Percentiles rank a stretch among this genome's conserved stretches.
These are phyloP conservation scores for Corymbia maculata DNA, from an alignment of 345 rosid species.

Conservation along the genomic window DNA sequence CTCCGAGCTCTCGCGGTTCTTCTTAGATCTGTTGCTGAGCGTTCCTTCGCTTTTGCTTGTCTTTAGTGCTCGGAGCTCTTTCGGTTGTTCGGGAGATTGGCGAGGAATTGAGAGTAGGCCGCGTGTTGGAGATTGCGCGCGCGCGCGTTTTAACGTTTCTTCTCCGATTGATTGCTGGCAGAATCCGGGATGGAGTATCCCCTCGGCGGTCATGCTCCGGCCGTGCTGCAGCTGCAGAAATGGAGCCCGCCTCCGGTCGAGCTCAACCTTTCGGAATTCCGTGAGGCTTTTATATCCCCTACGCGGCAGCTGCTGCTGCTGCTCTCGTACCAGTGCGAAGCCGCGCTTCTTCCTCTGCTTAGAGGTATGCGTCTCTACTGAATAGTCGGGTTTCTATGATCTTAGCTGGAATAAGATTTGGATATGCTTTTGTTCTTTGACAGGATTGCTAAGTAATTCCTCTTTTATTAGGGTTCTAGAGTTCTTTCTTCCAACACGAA, in stretches of 20 bases:
- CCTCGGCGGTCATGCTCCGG: conserved; percentile 34
- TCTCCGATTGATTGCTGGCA: neutral
- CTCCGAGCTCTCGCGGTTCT: neutral
- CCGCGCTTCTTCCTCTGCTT: conserved; percentile 63
- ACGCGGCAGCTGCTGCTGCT: conserved; percentile 54
- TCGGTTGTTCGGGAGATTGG: neutral
- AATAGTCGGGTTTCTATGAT: neutral
- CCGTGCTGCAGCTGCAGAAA: conserved; percentile 66
- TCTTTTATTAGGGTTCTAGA: neutral
- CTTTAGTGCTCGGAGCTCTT: no score
- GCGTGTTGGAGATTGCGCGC: neutral
- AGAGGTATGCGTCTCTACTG: conserved; percentile 27
- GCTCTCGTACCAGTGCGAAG: conserved; percentile 65
- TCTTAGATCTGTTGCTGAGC: neutral
- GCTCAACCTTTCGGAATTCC: conserved; percentile 64
- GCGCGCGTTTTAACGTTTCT: neutral
- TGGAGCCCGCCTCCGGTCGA: conserved; percentile 58
- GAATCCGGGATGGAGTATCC: conserved; percentile 38
- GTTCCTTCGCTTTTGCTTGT: neutral
- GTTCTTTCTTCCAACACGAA: neutral
- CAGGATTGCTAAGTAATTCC: neutral
- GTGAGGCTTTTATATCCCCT: conserved; percentile 88
- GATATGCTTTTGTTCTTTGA: neutral
- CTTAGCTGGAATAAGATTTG: neutral
- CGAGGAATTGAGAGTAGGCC: neutral